Percentiles rank a stretch among this genome's conserved stretches.
These are phyloP conservation scores for Sporothrix globosa DNA, from an alignment of 2,329 filamentous ascomycete species.

Conservation along the genomic window DNA sequence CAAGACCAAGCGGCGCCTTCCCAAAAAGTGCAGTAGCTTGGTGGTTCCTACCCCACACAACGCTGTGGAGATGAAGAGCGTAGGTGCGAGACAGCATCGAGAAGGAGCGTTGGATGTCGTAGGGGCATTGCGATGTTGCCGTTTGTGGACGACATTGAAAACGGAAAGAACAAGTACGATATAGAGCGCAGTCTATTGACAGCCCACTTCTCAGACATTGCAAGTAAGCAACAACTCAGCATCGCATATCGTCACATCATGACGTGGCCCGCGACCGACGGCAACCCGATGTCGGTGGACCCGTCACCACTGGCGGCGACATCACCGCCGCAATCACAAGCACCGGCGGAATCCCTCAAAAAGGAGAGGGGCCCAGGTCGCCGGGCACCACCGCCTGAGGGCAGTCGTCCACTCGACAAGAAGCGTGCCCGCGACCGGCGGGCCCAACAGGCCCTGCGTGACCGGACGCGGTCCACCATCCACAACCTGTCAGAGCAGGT, in stretches of 20 bases:
- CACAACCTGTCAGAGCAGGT: conserved; percentile 25
- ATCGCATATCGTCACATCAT: not conserved
- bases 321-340: not conserved
- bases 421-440: conserved; percentile 15
- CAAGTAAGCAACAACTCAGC: not conserved
- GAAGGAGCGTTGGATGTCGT: not conserved
- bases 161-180: not conserved
- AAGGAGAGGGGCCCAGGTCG: not conserved
- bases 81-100: conserved; percentile 5
- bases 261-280: not conserved
- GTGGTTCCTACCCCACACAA: conserved; percentile 10
- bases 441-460: conserved; percentile 8
- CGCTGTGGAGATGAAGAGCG: not conserved
- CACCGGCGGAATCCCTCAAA: not conserved
- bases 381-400: not conserved
- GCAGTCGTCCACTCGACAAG: conserved; percentile 6
- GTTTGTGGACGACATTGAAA: not conserved
- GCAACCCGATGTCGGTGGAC: no score
- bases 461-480: conserved; percentile 24
- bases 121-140: not conserved
- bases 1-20: conserved; percentile 14
- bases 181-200: not conserved
- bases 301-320: no score
- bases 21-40: conserved; percentile 4
- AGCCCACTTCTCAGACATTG: not conserved